A percentile compares a stretch with the other conserved stretches of the same genome.
These are phyloP conservation scores for Pythium guiyangense DNA, from an alignment of 352 stramenopile genomes.

Conservation along the genomic window DNA sequence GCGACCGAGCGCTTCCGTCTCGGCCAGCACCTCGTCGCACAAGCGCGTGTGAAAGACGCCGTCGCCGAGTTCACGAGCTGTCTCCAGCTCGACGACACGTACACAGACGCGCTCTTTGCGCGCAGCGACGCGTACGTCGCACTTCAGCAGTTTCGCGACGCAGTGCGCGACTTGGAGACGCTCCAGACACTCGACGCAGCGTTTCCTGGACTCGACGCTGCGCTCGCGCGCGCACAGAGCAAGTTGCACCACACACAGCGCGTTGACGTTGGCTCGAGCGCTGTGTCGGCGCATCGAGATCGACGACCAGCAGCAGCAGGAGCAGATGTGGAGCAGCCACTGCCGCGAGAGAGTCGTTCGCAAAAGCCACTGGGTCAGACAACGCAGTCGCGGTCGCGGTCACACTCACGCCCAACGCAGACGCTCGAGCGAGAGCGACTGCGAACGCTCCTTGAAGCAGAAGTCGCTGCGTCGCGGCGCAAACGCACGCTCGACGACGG, in stretches of 20 bases:
- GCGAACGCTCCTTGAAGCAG: background rate
- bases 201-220: slow-evolving; percentile 10
- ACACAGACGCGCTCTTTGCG: slow-evolving; percentile 13
- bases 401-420: too few species aligned
- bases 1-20: slow-evolving; percentile 22
- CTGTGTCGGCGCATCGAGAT: background rate
- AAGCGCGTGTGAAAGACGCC: slow-evolving; percentile 24
- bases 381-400: too few species aligned
- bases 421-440: slow-evolving; percentile 1
- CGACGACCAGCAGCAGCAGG: background rate
- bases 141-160: slow-evolving; percentile 28
- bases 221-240: slow-evolving; percentile 17
- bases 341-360: background rate
- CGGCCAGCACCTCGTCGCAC: slow-evolving; percentile 19
- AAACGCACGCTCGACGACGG: too few species aligned
- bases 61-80: slow-evolving; percentile 32
- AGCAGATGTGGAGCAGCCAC: background rate
- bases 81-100: slow-evolving; percentile 25
- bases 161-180: slow-evolving; percentile 30
- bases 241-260: slow-evolving; percentile 18
- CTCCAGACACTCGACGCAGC: slow-evolving; percentile 16
- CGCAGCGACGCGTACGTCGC: slow-evolving; percentile 20
- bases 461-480: background rate
- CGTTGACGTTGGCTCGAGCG: slow-evolving; percentile 7
- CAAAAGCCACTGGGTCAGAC: background rate